Evolutionary conservation across 2,329 filamentous ascomycete genomes (phyloP), one percentile per base, ranked within the genome.

Genomic region (Colletotrichum sp.): DNA sequence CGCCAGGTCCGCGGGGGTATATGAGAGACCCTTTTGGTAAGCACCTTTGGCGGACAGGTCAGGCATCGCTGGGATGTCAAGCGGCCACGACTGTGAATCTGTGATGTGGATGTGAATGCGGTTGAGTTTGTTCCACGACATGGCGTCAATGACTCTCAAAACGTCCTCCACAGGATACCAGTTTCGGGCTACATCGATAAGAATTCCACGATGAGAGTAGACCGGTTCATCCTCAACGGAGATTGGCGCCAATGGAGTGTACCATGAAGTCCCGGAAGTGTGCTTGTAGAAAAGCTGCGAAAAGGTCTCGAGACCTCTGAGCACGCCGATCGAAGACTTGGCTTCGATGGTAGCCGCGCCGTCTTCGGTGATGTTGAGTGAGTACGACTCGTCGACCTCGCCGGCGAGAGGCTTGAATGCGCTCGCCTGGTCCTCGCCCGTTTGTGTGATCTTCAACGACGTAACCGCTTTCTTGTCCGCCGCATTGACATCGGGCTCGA

Each of bases 81-180:
- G 87, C 0, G 95, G 95, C 94, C 95, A 98, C 6, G 95, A 95
- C 84, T 98, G 95, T 19, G 93, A 92, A 84, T 98, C 95, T 6
- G 95, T 97, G 73, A 93, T 89, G 86, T 98, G 95, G 70, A 96
- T 87, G 84, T 97, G 95, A 72, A 98, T 89, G 8, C 92, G 89
- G 85, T 97, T 97, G 88, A 97, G 90, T 87, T 98, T 97, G 87
- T 93, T 95, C 90, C 92, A 95, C 2, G 94, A 88, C 78, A 94
- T 85, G 55, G 92, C 94, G 81, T 98, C 94, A 78, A 98, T 94
- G 69, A 93, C 95, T 67, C 92, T 92, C 81, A 93, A 89, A 79
- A 98, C 93, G 80, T 94, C 91, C 5, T 87, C 83, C 29, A 95
- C 86, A 2, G 91, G 89, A 84, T 93, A 95, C 85, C 90, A 97